phyloP scores from a whole-genome alignment of 140 eudicot species.

The Bidens hawaiensis region DNA sequence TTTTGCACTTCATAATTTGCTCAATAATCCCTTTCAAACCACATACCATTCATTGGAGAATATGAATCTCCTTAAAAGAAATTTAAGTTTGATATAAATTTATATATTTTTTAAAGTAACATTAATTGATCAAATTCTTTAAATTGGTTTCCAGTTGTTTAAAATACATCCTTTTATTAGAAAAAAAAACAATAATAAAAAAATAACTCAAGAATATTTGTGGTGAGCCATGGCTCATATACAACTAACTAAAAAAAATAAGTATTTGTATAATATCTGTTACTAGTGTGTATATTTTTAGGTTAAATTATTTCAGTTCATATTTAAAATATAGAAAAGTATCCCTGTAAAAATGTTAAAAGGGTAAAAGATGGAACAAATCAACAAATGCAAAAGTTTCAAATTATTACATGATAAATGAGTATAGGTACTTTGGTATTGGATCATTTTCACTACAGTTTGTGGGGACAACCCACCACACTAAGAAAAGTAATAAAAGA shows the following conservation, averaged over 20 bases:
- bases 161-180: neutral
- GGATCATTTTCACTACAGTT: conserved; percentile 14
- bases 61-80: conserved; percentile 14
- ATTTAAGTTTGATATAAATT: neutral
- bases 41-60: neutral
- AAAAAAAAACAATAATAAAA: too few species aligned
- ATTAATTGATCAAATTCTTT: neutral
- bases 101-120: neutral
- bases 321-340: neutral
- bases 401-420: neutral
- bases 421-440: neutral
- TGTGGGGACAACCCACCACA: conserved; percentile 34
- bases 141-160: neutral
- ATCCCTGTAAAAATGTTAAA: too few species aligned
- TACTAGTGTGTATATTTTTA: neutral
- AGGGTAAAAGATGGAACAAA: neutral
- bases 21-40: conserved; percentile 7
- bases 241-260: neutral
- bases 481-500: conserved; percentile 11
- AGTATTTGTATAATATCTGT: neutral
- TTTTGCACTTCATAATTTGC: conserved; percentile 22
- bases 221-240: neutral
- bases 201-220: neutral
- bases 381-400: conserved; percentile 19
- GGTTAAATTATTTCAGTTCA: neutral